Evolutionary conservation across 2,329 filamentous ascomycete species (phyloP).

Genomic region (Cladobotryum mycophilum): DNA sequence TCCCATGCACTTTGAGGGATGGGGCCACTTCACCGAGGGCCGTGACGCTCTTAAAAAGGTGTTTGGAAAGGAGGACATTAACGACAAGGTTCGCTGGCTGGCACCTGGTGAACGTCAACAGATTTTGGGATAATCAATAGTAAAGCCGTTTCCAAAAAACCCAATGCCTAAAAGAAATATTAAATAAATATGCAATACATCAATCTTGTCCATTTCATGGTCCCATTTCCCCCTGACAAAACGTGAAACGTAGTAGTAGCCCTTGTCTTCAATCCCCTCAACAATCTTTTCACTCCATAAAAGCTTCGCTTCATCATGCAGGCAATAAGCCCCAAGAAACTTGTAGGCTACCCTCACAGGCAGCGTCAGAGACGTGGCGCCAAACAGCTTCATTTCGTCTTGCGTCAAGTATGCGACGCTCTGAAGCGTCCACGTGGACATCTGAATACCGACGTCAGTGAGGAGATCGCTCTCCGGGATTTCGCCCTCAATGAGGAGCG

Average conservation of each 20-base stretch:
- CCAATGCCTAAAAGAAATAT: background rate
- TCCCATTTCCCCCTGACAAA: constrained; percentile 4
- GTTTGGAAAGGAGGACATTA: constrained; percentile 29
- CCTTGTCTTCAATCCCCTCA: constrained; percentile 2
- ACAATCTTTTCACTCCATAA: constrained; percentile 4
- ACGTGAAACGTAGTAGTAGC: constrained; percentile 7
- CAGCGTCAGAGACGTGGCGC: constrained; percentile 28
- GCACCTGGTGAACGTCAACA: constrained; percentile 17
- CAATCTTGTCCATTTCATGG: background rate
- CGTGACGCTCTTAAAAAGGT: constrained; percentile 22
- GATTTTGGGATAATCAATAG: constrained; percentile 2
- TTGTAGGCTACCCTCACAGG: constrained; percentile 21
- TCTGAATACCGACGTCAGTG: constrained; percentile 7
- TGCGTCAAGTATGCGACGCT: constrained; percentile 32
- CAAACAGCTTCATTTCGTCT: constrained; percentile 34
- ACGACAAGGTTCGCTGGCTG: constrained; percentile 30
- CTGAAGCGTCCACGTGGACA: constrained; percentile 24
- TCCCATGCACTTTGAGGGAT: constrained; percentile 42
- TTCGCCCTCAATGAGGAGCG: constrained; percentile 3
- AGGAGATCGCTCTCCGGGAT: constrained; percentile 6
- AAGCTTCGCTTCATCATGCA: background rate
- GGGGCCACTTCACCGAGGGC: constrained; percentile 37
- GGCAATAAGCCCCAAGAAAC: constrained; percentile 1
- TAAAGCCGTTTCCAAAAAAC: too few relatives aligned
- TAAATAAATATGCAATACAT: background rate